Conservation (phyloP, 495 filamentous ascomycete species). For the Letharia lupina region DNA sequence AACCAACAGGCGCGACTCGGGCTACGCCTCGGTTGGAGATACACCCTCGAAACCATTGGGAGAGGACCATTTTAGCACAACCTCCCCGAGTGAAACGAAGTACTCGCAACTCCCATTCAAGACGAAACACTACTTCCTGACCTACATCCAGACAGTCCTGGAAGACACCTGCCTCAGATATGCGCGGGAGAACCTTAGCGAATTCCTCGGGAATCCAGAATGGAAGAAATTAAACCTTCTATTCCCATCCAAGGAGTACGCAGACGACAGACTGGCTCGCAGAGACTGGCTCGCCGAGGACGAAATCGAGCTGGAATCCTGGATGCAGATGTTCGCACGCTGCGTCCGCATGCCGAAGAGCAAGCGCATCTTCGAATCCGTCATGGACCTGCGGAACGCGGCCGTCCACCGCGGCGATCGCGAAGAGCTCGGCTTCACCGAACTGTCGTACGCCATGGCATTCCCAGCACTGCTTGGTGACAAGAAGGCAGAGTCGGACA, state of each 20-base stretch:
- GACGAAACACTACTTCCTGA: not conserved
- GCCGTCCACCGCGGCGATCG: not conserved
- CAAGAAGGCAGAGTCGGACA: not conserved
- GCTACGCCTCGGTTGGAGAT: not conserved
- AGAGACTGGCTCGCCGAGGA: not conserved
- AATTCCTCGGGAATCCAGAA: not conserved
- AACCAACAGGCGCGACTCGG: not conserved
- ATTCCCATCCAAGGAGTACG: not conserved
- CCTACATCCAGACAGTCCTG: not conserved
- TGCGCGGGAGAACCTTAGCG: not conserved
- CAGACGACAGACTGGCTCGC: not conserved
- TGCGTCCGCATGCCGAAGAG: not conserved
- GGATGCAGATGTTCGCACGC: not conserved
- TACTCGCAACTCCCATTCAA: not conserved
- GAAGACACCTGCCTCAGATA: not conserved
- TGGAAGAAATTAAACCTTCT: not conserved
- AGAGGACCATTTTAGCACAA: too few relatives aligned
- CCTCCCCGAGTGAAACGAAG: not conserved
- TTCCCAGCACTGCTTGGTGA: not conserved
- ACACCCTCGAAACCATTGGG: not conserved
- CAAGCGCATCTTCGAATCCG: not conserved
- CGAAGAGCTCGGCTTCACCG: not conserved
- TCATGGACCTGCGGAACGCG: not conserved
- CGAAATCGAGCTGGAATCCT: not conserved
- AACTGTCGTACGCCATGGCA: not conserved